Conservation (phyloP, 2,329 filamentous ascomycete genomes). For the Phaeosphaeriaceae sp. region DNA sequence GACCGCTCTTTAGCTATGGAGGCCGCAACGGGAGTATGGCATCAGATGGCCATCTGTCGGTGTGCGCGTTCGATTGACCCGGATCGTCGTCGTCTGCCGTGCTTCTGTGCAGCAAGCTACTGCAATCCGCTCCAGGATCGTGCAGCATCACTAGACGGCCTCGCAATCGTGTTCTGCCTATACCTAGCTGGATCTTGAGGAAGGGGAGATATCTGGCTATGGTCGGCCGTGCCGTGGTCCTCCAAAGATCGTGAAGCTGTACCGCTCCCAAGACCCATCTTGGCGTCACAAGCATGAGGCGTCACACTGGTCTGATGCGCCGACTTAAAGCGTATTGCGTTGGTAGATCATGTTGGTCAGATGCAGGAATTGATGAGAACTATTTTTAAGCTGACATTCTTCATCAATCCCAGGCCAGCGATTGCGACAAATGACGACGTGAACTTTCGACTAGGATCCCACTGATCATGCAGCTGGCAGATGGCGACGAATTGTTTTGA, state of each 20-base stretch:
- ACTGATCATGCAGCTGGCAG: not conserved
- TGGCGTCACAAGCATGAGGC: no score
- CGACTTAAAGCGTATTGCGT: not conserved
- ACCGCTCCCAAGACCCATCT: not conserved
- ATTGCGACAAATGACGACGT: not conserved
- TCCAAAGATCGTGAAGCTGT: not conserved
- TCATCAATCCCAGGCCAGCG: not conserved
- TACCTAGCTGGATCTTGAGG: not conserved
- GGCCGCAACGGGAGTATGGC: constrained; percentile 1
- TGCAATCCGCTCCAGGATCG: constrained; percentile 6
- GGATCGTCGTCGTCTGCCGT: constrained; percentile 3
- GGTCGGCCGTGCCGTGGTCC: not conserved
- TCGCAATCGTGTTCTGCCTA: not conserved
- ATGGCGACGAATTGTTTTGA: not conserved
- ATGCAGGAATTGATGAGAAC: not conserved
- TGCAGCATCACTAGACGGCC: not conserved
- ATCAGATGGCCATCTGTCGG: constrained; percentile 16
- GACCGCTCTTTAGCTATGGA: constrained; percentile 16
- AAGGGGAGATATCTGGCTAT: not conserved
- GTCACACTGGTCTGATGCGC: no score
- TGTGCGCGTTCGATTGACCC: constrained; percentile 5
- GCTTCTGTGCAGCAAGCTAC: constrained; percentile 7
- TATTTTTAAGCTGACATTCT: not conserved
- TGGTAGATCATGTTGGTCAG: not conserved
- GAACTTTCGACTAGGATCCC: not conserved